Evolutionary conservation across 345 rosid genomes (phyloP).

Genomic region (Syzygium jambos): DNA sequence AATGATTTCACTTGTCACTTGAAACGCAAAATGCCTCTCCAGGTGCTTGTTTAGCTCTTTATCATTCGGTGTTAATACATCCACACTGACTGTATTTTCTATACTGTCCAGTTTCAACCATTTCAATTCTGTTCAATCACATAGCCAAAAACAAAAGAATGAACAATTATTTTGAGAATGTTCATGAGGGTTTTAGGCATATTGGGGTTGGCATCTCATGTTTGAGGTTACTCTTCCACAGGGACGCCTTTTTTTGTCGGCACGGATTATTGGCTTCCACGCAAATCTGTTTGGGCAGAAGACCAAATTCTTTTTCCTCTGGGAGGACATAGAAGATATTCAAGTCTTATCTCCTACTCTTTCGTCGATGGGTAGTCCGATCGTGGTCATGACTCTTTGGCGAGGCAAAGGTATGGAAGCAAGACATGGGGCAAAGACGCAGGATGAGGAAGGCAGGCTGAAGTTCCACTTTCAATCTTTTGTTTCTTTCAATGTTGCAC

Average conservation of each 20-base stretch:
- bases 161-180: neutral
- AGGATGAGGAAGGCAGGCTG: conserved; percentile 90
- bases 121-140: neutral
- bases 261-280: conserved; percentile 87
- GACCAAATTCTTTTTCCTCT: conserved; percentile 91
- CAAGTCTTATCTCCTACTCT: conserved; percentile 71
- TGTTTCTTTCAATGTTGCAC: conserved; percentile 82
- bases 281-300: conserved; percentile 87
- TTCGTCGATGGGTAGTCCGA: conserved; percentile 94
- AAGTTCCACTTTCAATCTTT: conserved; percentile 92
- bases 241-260: conserved; percentile 93
- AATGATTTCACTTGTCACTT: conserved; percentile 98
- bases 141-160: neutral
- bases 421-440: conserved; percentile 76
- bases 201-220: neutral
- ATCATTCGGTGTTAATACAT: neutral
- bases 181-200: neutral
- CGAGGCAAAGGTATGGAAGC: conserved; percentile 85
- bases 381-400: conserved; percentile 68
- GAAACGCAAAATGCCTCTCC: conserved; percentile 85
- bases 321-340: conserved; percentile 95
- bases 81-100: neutral
- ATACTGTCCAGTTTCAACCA: neutral
- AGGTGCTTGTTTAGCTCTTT: conserved; percentile 36
- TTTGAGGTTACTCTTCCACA: conserved; percentile 19